Evolutionary conservation across 73 alveolate genomes (phyloP).

Genomic region (Stentor roeselii): DNA sequence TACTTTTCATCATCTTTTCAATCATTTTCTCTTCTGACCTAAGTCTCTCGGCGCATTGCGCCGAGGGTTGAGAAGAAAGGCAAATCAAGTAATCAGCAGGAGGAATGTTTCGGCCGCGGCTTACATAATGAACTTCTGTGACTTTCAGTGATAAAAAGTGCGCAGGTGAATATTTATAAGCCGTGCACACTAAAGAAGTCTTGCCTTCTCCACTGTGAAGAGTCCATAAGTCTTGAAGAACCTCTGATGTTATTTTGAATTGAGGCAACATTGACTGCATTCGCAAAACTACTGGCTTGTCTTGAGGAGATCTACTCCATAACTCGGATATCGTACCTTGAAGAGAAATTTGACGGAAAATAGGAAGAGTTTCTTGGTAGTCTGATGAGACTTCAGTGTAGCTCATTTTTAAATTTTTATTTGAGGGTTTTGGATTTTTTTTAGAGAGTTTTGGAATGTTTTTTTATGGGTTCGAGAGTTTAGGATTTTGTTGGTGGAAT

Average conservation of each 20-base stretch:
- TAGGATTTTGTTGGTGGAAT: no score
- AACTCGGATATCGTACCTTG: neutral
- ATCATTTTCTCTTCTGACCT: neutral
- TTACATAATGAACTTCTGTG: neutral
- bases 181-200: neutral
- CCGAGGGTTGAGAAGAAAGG: neutral
- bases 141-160: neutral
- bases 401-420: neutral
- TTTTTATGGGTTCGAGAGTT: no score
- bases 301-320: neutral
- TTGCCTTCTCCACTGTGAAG: neutral
- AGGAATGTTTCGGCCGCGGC: neutral
- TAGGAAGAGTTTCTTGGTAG: neutral
- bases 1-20: slow-evolving; percentile 27
- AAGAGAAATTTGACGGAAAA: neutral
- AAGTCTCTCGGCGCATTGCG: neutral
- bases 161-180: neutral
- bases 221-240: neutral
- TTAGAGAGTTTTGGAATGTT: no score
- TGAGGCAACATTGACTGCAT: neutral
- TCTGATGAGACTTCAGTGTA: neutral
- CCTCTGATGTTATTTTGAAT: neutral
- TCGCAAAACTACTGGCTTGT: neutral
- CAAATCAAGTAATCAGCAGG: neutral
- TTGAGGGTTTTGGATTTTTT: no score